Evolutionary conservation across 768 basidiomycete genomes (phyloP).

Genomic region (Scleroderma bovista): DNA sequence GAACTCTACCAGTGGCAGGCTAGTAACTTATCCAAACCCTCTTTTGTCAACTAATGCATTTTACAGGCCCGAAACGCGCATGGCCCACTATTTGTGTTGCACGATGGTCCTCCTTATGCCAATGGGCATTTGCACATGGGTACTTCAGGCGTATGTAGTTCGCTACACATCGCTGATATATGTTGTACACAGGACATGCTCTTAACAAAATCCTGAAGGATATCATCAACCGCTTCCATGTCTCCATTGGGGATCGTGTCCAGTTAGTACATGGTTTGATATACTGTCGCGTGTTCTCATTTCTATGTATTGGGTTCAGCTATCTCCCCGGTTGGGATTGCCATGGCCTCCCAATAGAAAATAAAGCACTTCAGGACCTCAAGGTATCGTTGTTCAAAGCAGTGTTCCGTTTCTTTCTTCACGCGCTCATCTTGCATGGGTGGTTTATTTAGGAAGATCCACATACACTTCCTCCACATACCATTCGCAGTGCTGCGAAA

Average conservation of each 20-base stretch:
- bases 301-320: conserved; percentile 35
- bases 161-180: neutral
- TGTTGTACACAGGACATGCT: conserved; percentile 66
- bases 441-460: conserved; percentile 44
- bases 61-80: conserved; percentile 58
- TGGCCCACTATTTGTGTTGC: conserved; percentile 75
- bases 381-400: conserved; percentile 40
- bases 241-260: conserved; percentile 70
- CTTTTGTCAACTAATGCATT: neutral
- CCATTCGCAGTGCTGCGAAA: conserved; percentile 67
- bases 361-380: conserved; percentile 79
- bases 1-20: conserved; percentile 80
- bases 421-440: neutral
- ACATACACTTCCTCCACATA: conserved; percentile 45
- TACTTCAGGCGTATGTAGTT: conserved; percentile 25
- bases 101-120: conserved; percentile 97
- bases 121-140: conserved; percentile 97
- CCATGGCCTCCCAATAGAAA: conserved; percentile 95
- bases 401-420: neutral
- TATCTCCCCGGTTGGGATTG: conserved; percentile 98
- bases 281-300: neutral
- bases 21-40: neutral
- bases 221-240: conserved; percentile 85
- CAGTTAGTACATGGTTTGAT: conserved; percentile 49
- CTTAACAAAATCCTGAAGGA: conserved; percentile 97